Evolutionary conservation across 495 filamentous ascomycete species (phyloP).

Genomic region (Polyplosphaeria fusca): DNA sequence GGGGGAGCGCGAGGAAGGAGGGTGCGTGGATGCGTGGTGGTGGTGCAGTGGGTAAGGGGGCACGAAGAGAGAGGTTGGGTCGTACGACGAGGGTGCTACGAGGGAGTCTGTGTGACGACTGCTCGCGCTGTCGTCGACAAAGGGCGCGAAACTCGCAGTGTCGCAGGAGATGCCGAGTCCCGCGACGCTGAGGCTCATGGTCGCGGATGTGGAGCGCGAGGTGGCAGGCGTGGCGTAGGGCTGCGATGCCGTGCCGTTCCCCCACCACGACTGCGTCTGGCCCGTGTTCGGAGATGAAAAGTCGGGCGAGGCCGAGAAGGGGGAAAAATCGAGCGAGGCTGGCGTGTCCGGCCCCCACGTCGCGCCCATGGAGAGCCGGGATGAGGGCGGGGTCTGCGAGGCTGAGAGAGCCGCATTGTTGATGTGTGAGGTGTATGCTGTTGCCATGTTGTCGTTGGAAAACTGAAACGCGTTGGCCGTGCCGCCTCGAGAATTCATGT

Average conservation of each 20-base stretch:
- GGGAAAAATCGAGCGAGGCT: constrained; percentile 19
- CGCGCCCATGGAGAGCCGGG: constrained; percentile 12
- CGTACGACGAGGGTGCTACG: constrained; percentile 11
- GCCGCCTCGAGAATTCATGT: constrained; percentile 13
- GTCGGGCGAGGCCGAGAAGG: constrained; percentile 32
- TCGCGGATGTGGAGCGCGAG: not conserved
- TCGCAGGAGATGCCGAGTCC: constrained; percentile 31
- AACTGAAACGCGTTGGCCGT: constrained; percentile 16
- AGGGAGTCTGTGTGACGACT: not conserved
- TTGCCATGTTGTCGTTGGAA: constrained; percentile 15
- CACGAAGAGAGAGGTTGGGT: not conserved
- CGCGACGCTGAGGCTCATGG: not conserved
- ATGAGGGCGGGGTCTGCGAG: constrained; percentile 33
- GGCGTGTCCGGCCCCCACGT: constrained; percentile 30
- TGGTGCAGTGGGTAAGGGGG: not conserved
- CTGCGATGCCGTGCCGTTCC: not conserved
- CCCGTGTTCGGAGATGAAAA: constrained; percentile 11
- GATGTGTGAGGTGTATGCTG: constrained; percentile 16
- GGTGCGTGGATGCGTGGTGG: not conserved
- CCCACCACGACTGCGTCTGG: constrained; percentile 16
- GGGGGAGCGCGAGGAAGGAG: constrained; percentile 16
- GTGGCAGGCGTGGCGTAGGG: not conserved
- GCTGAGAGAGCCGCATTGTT: constrained; percentile 32
- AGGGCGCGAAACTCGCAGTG: constrained; percentile 3
- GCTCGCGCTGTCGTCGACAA: not conserved